phyloP scores from a whole-genome alignment of 2,329 filamentous ascomycete genomes.

The Orbilia blumenaviensis region DNA sequence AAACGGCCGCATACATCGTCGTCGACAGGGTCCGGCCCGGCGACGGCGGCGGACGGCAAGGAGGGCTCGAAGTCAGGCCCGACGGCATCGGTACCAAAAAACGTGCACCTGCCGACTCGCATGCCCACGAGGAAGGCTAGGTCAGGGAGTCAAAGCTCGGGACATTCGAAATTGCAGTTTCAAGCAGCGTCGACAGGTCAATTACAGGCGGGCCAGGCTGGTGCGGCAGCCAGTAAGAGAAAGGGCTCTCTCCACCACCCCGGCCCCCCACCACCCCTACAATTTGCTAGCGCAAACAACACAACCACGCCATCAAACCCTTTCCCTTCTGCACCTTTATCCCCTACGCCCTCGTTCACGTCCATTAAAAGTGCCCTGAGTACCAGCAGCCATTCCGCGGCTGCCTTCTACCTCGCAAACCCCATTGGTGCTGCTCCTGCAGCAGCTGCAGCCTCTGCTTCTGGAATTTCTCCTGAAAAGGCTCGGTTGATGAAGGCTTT shows the following conservation, averaged over 20 bases:
- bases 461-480: constrained; percentile 82
- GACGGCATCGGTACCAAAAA: constrained; percentile 80
- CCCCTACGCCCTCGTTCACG: constrained; percentile 53
- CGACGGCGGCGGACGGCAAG: constrained; percentile 52
- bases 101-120: constrained; percentile 70
- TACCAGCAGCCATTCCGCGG: constrained; percentile 59
- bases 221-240: constrained; percentile 45
- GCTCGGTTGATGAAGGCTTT: constrained; percentile 92
- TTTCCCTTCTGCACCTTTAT: constrained; percentile 50
- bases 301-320: constrained; percentile 37
- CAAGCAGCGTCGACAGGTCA: constrained; percentile 9
- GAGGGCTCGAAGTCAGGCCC: constrained; percentile 68
- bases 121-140: constrained; percentile 69
- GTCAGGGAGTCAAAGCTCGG: constrained; percentile 61
- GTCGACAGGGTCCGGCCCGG: constrained; percentile 58
- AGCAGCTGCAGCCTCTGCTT: constrained; percentile 62
- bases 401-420: constrained; percentile 59
- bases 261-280: constrained; percentile 55
- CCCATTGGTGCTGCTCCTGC: constrained; percentile 63
- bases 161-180: constrained; percentile 53
- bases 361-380: constrained; percentile 56
- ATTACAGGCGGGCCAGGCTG: too few species aligned
- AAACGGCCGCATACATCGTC: constrained; percentile 71
- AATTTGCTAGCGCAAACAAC: constrained; percentile 55
- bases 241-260: constrained; percentile 48